Conservation (phyloP, 2,329 filamentous ascomycete genomes). For the Lachnellula suecica region DNA sequence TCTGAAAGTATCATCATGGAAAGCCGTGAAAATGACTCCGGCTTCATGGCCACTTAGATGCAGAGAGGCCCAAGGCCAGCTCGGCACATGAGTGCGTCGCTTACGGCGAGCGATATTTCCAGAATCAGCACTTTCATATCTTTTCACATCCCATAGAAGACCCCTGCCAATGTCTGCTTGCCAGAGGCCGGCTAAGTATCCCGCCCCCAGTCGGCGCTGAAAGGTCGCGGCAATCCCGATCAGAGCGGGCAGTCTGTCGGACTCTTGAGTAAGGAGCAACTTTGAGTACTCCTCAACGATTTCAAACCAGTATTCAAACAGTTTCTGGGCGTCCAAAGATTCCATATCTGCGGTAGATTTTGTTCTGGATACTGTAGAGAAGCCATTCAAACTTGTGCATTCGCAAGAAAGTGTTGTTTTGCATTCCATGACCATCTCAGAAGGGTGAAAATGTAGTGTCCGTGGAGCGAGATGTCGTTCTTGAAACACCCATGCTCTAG, state of each 20-base stretch:
- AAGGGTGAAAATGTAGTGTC: slow-evolving; percentile 8
- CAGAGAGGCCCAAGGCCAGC: slow-evolving; percentile 12
- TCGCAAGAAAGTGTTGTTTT: neutral
- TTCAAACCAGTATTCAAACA: slow-evolving; percentile 4
- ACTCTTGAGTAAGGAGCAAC: slow-evolving; percentile 1
- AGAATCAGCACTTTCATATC: neutral
- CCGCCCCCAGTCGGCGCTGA: neutral
- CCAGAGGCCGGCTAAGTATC: slow-evolving; percentile 7
- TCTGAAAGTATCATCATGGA: slow-evolving; percentile 3
- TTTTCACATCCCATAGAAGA: neutral
- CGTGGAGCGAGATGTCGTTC: slow-evolving; percentile 8
- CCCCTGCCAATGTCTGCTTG: neutral
- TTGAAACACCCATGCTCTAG: slow-evolving; percentile 13
- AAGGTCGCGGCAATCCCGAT: slow-evolving; percentile 11
- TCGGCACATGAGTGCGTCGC: neutral
- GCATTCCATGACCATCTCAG: slow-evolving; percentile 4
- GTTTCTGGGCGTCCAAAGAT: neutral
- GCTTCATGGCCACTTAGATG: neutral
- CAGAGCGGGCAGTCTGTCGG: slow-evolving; percentile 12
- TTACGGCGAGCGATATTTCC: neutral
- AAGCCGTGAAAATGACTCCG: slow-evolving; percentile 1
- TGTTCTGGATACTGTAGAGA: neutral
- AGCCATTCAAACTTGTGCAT: neutral
- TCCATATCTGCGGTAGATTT: neutral
- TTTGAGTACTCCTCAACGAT: slow-evolving; percentile 10